These are phyloP conservation scores for Cladosporium halotolerans DNA, from an alignment of 2,329 filamentous ascomycete species.

Conservation along the genomic window DNA sequence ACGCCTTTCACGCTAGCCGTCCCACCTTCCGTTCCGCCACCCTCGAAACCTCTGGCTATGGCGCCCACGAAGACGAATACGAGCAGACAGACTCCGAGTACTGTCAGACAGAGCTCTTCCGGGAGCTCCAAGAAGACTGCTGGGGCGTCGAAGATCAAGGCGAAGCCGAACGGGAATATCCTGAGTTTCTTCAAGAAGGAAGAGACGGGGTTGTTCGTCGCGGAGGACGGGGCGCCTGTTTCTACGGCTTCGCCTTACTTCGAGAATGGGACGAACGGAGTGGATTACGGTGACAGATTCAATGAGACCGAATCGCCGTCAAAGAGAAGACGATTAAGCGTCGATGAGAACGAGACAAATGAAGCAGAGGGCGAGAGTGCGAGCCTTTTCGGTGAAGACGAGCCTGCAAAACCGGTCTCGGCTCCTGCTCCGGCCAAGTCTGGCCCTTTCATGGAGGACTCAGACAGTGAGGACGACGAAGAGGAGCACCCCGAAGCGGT, in stretches of 20 bases:
- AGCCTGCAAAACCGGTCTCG: not conserved
- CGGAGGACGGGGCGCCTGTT: slow-evolving; percentile 17
- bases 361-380: slow-evolving; percentile 24
- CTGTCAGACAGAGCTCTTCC: slow-evolving; percentile 24
- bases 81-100: slow-evolving; percentile 23
- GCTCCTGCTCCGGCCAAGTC: slow-evolving; percentile 23
- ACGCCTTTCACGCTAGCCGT: slow-evolving; percentile 27
- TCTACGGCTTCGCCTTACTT: slow-evolving; percentile 6
- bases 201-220: slow-evolving; percentile 32
- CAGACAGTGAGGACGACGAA: slow-evolving; percentile 50
- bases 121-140: slow-evolving; percentile 30
- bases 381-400: slow-evolving; percentile 1
- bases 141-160: slow-evolving; percentile 31
- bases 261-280: slow-evolving; percentile 18
- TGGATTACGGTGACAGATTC: slow-evolving; percentile 30
- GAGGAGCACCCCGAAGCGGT: slow-evolving; percentile 22
- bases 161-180: slow-evolving; percentile 45
- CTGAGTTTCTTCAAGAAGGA: slow-evolving; percentile 49
- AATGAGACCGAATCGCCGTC: slow-evolving; percentile 34
- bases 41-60: slow-evolving; percentile 24
- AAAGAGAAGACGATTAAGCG: slow-evolving; percentile 10
- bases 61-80: slow-evolving; percentile 20
- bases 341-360: slow-evolving; percentile 15
- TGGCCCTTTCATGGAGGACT: slow-evolving; percentile 67
- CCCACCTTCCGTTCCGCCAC: slow-evolving; percentile 24